These are phyloP conservation scores for Knoxia roxburghii DNA, from an alignment of 257 asterid genomes.

Conservation along the genomic window DNA sequence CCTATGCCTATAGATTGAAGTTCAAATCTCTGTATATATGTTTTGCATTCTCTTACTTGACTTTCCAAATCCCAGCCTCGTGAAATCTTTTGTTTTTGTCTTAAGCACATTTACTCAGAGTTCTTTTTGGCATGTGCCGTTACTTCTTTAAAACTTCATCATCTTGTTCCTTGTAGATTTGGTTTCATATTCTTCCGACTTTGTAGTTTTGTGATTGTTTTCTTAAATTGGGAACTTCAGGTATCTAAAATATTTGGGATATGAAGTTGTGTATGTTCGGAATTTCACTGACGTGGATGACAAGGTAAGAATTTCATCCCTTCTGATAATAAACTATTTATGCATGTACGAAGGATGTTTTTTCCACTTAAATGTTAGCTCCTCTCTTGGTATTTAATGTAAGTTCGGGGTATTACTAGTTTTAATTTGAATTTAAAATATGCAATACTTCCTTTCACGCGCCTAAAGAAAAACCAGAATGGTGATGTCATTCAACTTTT, in stretches of 20 bases:
- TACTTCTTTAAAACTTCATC: no score
- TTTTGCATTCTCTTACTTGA: no score
- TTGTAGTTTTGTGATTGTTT: constrained; percentile 8
- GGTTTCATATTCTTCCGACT: background rate
- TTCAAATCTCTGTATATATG: background rate
- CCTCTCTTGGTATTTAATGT: no score
- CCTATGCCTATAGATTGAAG: background rate
- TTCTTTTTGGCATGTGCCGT: background rate
- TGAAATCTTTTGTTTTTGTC: background rate
- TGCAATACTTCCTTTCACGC: no score
- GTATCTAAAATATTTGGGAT: constrained; percentile 63
- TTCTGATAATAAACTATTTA: background rate
- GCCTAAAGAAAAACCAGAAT: no score
- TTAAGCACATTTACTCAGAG: background rate
- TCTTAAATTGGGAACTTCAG: constrained; percentile 27
- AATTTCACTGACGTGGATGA: constrained; percentile 92
- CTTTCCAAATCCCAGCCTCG: background rate
- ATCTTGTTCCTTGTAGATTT: background rate
- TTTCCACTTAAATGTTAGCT: background rate
- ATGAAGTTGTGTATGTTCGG: constrained; percentile 81
- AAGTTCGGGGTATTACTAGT: no score
- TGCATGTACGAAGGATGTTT: background rate
- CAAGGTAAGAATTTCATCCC: constrained; percentile 52
- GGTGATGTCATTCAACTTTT: background rate
- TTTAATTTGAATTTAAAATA: no score